Conservation (phyloP, 2,329 filamentous ascomycete species). For the Endoconidiophora polonica region DNA sequence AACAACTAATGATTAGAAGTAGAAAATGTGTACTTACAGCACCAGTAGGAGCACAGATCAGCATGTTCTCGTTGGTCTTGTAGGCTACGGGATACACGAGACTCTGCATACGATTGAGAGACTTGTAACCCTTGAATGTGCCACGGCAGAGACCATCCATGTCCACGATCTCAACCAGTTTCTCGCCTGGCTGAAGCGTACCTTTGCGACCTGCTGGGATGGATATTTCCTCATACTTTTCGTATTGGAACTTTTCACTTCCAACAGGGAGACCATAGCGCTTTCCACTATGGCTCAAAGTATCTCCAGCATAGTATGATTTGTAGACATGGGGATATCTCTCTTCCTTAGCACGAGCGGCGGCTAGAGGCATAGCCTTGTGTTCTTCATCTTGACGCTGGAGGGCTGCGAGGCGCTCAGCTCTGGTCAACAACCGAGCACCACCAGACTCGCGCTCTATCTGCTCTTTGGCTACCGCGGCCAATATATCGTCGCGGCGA, state of each 20-base stretch:
- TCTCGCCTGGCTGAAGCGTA: slow-evolving; percentile 52
- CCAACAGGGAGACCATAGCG: slow-evolving; percentile 71
- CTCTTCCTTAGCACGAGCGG: slow-evolving; percentile 53
- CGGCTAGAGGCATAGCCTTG: slow-evolving; percentile 56
- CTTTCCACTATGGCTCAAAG: slow-evolving; percentile 59
- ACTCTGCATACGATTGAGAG: slow-evolving; percentile 95
- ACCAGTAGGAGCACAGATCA: slow-evolving; percentile 94
- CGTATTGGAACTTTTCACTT: slow-evolving; percentile 49
- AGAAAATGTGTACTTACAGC: slow-evolving; percentile 35
- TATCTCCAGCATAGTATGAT: slow-evolving; percentile 68
- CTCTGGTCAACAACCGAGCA: slow-evolving; percentile 46
- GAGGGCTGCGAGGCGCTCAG: slow-evolving; percentile 65
- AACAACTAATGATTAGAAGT: background rate
- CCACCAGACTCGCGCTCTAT: slow-evolving; percentile 7
- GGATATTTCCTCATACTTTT: slow-evolving; percentile 76
- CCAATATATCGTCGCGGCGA: slow-evolving; percentile 52
- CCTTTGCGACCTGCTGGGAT: slow-evolving; percentile 74
- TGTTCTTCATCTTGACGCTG: slow-evolving; percentile 64
- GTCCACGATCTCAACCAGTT: slow-evolving; percentile 60
- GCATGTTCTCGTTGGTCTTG: slow-evolving; percentile 93
- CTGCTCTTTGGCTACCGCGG: slow-evolving; percentile 20
- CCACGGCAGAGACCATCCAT: slow-evolving; percentile 76
- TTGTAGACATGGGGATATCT: slow-evolving; percentile 92
- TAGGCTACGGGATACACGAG: slow-evolving; percentile 91
- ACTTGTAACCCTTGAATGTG: slow-evolving; percentile 91